These are phyloP conservation scores for Coprinopsis strossmayeri DNA, from an alignment of 768 basidiomycete genomes.

Conservation along the genomic window DNA sequence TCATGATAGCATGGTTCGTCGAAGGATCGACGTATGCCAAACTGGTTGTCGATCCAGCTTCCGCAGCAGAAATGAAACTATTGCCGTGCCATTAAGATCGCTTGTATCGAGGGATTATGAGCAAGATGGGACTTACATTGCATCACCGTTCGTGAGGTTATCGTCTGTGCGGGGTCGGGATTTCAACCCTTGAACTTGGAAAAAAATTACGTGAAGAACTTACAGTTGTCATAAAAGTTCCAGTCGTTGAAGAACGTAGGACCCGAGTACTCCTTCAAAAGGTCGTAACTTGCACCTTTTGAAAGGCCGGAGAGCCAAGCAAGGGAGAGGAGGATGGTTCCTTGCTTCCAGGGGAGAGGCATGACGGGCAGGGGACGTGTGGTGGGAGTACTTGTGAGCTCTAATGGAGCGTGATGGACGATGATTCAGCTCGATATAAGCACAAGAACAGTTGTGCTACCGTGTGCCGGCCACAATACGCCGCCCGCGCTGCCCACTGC, in stretches of 20 bases:
- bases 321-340: not conserved
- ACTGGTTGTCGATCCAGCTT: constrained; percentile 19
- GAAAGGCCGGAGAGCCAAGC: not conserved
- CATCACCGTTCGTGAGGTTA: constrained; percentile 9
- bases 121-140: not conserved
- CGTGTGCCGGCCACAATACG: too few species aligned
- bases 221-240: constrained; percentile 9
- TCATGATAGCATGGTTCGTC: constrained; percentile 65
- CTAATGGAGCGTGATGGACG: too few species aligned
- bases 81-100: not conserved
- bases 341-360: not conserved
- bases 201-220: not conserved
- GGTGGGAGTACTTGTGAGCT: too few species aligned
- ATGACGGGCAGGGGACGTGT: too few species aligned
- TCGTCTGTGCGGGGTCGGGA: constrained; percentile 8
- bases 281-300: constrained; percentile 1
- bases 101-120: not conserved
- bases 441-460: too few species aligned
- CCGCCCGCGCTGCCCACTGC: too few species aligned
- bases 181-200: not conserved
- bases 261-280: constrained; percentile 8
- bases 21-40: constrained; percentile 53
- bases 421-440: too few species aligned
- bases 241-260: constrained; percentile 11
- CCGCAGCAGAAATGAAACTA: constrained; percentile 39